A percentile compares a stretch with the other conserved stretches of the same genome.
These are phyloP conservation scores for Diddensiella transvaalensis DNA, from an alignment of 805 yeast genomes.

Conservation along the genomic window DNA sequence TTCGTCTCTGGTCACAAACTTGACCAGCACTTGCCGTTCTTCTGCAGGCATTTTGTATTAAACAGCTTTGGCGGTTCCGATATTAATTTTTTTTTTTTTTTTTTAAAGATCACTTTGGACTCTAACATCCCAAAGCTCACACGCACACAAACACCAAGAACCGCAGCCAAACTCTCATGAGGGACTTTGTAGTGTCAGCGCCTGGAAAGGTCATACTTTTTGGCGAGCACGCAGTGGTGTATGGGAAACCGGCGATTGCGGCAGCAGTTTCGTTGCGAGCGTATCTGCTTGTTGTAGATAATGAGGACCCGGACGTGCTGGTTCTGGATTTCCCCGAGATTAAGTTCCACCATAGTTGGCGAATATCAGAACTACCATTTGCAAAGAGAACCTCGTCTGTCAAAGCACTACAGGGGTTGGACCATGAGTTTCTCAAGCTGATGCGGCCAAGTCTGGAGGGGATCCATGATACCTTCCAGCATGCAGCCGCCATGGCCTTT, in stretches of 20 bases:
- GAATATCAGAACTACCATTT: slow-evolving; percentile 50
- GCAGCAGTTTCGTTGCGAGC: slow-evolving; percentile 89
- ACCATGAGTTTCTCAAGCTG: slow-evolving; percentile 6
- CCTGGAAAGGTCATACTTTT: slow-evolving; percentile 96
- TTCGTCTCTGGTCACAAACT: slow-evolving; percentile 74
- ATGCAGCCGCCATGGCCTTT: slow-evolving; percentile 78
- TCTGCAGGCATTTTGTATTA: slow-evolving; percentile 5
- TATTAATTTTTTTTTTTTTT: background rate
- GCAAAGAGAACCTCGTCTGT: background rate
- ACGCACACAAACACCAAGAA: too few species aligned
- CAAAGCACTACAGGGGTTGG: slow-evolving; percentile 4
- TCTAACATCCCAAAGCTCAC: too few species aligned
- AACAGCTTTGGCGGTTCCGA: slow-evolving; percentile 3
- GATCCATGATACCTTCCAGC: slow-evolving; percentile 56
- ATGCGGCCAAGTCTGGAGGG: slow-evolving; percentile 29
- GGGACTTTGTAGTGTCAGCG: slow-evolving; percentile 68
- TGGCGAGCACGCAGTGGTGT: slow-evolving; percentile 97
- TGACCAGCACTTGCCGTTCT: slow-evolving; percentile 62
- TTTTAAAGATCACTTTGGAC: too few species aligned
- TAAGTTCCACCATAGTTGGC: slow-evolving; percentile 62
- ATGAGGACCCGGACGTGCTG: slow-evolving; percentile 41
- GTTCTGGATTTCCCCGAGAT: slow-evolving; percentile 83
- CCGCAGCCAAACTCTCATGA: too few species aligned
- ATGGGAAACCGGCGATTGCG: slow-evolving; percentile 91
- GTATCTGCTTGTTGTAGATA: slow-evolving; percentile 58